These are phyloP conservation scores for Anisodus acutangulus DNA, from an alignment of 257 asterid species.

Conservation along the genomic window DNA sequence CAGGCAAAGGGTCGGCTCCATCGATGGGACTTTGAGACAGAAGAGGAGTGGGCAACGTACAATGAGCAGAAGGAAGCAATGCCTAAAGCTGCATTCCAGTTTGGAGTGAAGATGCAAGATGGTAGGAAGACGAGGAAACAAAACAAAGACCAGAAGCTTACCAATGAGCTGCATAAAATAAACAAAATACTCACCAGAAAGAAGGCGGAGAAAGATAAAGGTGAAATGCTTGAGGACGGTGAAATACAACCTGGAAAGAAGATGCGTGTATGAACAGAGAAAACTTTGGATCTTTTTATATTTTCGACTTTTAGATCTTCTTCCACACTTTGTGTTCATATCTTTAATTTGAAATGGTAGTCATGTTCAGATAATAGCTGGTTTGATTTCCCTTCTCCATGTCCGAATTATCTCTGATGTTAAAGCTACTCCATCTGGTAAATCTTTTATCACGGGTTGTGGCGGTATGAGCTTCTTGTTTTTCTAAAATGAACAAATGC, in stretches of 20 bases:
- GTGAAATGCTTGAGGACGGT: constrained; percentile 51
- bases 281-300: not conserved
- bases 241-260: constrained; percentile 90
- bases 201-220: constrained; percentile 70
- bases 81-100: constrained; percentile 99
- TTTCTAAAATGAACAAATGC: too few species aligned
- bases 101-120: constrained; percentile 98
- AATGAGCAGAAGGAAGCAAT: constrained; percentile 99
- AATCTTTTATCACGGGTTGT: not conserved
- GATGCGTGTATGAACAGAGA: constrained; percentile 48
- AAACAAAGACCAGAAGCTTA: constrained; percentile 94
- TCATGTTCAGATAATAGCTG: not conserved
- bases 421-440: not conserved
- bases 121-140: constrained; percentile 97
- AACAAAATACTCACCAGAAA: constrained; percentile 80
- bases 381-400: not conserved
- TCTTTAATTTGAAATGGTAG: not conserved
- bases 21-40: constrained; percentile 98
- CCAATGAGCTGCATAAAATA: constrained; percentile 92
- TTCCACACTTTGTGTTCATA: not conserved
- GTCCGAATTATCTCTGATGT: not conserved
- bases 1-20: constrained; percentile 99
- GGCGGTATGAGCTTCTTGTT: not conserved
- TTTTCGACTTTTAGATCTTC: not conserved
- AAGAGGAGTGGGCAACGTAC: constrained; percentile 98